Percentiles rank a stretch among this genome's conserved stretches.
Conservation (phyloP, 2,329 filamentous ascomycete genomes). For the Aspergillus persii region DNA sequence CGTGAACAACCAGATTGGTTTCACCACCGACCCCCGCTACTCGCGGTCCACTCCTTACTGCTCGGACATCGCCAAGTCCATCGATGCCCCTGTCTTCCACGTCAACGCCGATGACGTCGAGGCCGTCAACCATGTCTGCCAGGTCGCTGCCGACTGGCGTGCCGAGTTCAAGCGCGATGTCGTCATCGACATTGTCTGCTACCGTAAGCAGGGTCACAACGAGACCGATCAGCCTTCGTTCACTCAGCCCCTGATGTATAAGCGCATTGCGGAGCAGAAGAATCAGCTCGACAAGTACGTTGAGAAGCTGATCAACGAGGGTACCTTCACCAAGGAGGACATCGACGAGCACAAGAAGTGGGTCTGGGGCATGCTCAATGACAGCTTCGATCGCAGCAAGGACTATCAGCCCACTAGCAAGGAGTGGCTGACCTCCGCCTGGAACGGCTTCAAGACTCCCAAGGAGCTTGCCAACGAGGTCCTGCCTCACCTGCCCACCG, state of each 20-base stretch:
- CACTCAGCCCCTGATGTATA: conserved; percentile 99
- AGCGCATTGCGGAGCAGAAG: conserved; percentile 83
- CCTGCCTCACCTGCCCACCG: conserved; percentile 85
- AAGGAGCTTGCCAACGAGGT: conserved; percentile 96
- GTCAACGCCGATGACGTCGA: conserved; percentile 98
- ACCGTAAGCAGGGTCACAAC: conserved; percentile 98
- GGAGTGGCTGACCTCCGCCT: conserved; percentile 97
- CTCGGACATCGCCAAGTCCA: conserved; percentile 98
- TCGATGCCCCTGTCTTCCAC: conserved; percentile 97
- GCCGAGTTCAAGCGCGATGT: conserved; percentile 98
- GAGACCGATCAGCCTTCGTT: conserved; percentile 99
- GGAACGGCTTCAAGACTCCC: conserved; percentile 99
- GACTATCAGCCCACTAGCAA: conserved; percentile 95
- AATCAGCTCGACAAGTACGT: conserved; percentile 88
- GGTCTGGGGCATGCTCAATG: conserved; percentile 99
- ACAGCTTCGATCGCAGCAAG: conserved; percentile 95
- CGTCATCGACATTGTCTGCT: conserved; percentile 97
- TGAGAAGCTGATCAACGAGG: conserved; percentile 84
- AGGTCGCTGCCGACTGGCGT: conserved; percentile 95
- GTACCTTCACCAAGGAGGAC: conserved; percentile 95
- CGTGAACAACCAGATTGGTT: conserved; percentile 99
- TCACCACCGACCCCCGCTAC: conserved; percentile 97
- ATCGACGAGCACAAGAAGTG: conserved; percentile 99
- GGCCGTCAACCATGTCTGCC: conserved; percentile 97
- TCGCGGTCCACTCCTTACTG: conserved; percentile 97